These are phyloP conservation scores for Candida quercuum DNA, from an alignment of 805 yeast species.

Conservation along the genomic window DNA sequence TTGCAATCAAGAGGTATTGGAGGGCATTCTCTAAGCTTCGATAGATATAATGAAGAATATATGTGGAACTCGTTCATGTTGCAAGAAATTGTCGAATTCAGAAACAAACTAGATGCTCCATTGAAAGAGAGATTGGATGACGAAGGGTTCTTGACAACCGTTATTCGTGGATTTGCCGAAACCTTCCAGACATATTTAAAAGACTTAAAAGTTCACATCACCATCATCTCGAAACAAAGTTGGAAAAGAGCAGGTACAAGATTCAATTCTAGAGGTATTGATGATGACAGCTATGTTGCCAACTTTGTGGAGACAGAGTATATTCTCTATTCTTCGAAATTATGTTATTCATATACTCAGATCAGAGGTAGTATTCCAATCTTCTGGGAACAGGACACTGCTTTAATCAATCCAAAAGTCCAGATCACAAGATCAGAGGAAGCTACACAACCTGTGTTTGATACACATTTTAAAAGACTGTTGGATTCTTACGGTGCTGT, in stretches of 20 bases:
- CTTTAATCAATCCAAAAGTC: slow-evolving; percentile 86
- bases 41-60: slow-evolving; percentile 72
- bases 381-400: slow-evolving; percentile 97
- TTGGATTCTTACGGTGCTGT: slow-evolving; percentile 78
- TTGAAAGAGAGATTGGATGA: slow-evolving; percentile 61
- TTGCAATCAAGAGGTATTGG: slow-evolving; percentile 70
- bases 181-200: slow-evolving; percentile 45
- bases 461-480: slow-evolving; percentile 68
- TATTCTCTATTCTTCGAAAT: slow-evolving; percentile 49
- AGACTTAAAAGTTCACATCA: slow-evolving; percentile 41
- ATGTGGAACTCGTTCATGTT: slow-evolving; percentile 97
- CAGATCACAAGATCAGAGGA: slow-evolving; percentile 83
- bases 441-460: slow-evolving; percentile 89
- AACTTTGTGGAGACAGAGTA: slow-evolving; percentile 93
- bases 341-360: slow-evolving; percentile 74
- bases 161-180: slow-evolving; percentile 92
- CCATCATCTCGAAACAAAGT: slow-evolving; percentile 90
- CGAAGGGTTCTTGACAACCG: slow-evolving; percentile 82
- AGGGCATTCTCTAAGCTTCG: slow-evolving; percentile 40
- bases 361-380: slow-evolving; percentile 95
- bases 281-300: slow-evolving; percentile 92
- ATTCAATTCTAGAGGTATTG: slow-evolving; percentile 90
- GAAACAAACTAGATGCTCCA: slow-evolving; percentile 60
- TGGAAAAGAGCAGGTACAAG: slow-evolving; percentile 98
- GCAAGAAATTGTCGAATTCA: slow-evolving; percentile 70